Evolutionary conservation across 148 eudicot genomes (phyloP), one percentile per base, ranked within the genome.

Genomic region (Rhododendron williamsianum): DNA sequence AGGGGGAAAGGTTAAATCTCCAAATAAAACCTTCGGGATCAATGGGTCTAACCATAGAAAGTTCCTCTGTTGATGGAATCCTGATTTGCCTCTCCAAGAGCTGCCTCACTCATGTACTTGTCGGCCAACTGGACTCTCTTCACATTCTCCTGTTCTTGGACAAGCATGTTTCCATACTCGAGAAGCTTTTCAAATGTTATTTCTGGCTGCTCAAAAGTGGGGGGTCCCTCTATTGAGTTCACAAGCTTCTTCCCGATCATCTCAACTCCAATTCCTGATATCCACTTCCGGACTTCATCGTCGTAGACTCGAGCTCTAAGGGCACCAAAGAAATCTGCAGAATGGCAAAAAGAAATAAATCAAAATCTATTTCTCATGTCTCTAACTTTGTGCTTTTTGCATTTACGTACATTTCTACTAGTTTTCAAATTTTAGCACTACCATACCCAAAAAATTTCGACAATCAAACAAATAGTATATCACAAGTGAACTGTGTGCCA

Each of bases 251-350:
- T 87, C 63, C 91, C 91, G 56, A 89, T 85, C 18, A 15, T 27
- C 0, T 87, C 87, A 52, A 89, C 86, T 71, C 91, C 91, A 58
- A 83, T 60, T 6, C 83, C 87, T 48, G 84, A 43, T 63, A 85
- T 73, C 91, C 91, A 89, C 84, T 89, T 89, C 87, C 91, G 85
- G 86, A 89, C 91, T 82, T 89, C 91, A 79, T 87, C 89, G 23
- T 87, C 89, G 15, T 89, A 89, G 38, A 87, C 88, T 82, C 89
- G 77, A 36, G 89, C 89, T 35, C 91, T 89, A 49, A 89, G 72
- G 13, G 89, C 89, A 78, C 91, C 89, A 71, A 87, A 89, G 89
- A 89, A 87, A 60, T 89, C 89, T 87, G 81, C 85, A 52, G 41
- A 38, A 63, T 67, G 52, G 33, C 48, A 72, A 36, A 84, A 15